These are phyloP conservation scores for Asclepias syriaca DNA, from an alignment of 257 asterid genomes.

Conservation along the genomic window DNA sequence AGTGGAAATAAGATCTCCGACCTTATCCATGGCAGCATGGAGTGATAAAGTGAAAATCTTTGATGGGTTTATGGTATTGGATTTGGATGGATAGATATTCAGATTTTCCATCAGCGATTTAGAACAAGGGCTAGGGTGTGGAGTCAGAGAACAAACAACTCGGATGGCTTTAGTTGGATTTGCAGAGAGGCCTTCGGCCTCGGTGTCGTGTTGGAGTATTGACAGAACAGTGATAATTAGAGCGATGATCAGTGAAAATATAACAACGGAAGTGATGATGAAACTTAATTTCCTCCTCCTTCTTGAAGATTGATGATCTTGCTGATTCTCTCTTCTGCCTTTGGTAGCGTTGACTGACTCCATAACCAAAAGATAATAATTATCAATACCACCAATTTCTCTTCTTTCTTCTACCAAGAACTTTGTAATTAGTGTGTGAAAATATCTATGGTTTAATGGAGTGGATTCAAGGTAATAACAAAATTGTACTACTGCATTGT, in stretches of 20 bases:
- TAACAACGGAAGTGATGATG: neutral
- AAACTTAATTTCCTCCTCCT: neutral
- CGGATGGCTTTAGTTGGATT: neutral
- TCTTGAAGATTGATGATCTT: neutral
- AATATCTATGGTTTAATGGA: neutral
- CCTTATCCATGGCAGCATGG: neutral
- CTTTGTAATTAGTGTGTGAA: neutral
- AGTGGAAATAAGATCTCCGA: neutral
- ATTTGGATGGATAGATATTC: neutral
- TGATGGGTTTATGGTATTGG: conserved; percentile 3
- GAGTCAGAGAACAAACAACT: conserved; percentile 1
- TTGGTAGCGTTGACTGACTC: neutral
- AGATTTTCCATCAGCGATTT: neutral
- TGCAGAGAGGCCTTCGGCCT: conserved; percentile 1
- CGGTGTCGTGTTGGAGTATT: neutral
- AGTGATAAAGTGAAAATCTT: conserved; percentile 1
- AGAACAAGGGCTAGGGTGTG: neutral
- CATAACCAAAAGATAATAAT: neutral
- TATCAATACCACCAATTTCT: too few relatives aligned
- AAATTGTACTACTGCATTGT: too few relatives aligned
- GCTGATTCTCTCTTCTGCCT: neutral
- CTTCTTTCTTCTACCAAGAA: neutral
- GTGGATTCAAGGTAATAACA: too few relatives aligned
- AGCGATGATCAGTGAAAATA: neutral
- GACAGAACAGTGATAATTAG: neutral